Evolutionary conservation across 2,329 filamentous ascomycete species (phyloP), one percentile per base, ranked within the genome.

Genomic region (Cladosporium oxysporum): DNA sequence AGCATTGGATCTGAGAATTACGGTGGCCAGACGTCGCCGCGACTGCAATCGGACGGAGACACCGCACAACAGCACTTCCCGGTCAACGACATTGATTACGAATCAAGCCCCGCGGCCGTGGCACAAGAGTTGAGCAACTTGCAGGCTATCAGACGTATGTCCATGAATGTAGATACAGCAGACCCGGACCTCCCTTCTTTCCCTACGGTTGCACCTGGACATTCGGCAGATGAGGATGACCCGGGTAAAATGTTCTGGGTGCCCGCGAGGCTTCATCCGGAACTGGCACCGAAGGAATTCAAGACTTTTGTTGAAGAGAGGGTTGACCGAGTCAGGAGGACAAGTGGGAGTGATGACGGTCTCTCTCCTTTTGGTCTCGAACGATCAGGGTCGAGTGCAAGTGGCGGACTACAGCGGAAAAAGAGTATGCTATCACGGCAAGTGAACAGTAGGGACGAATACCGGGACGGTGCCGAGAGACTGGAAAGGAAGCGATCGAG

Each of bases 381-480:
- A 68, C 78, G 84, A 79, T 79, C 86, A 79, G 76, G 81, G 14
- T 87, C 84, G 4, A 63, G 16, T 12, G 31, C 61, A 14, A 74
- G 79, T 5, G 85, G 85, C 16, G 86, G 86, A 18, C 77, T 98
- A 69, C 85, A 89, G 71, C 87, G 95, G 72, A 97, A 96, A 79
- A 97, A 95, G 79, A 98, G 94, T 0, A 97, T 96, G 91, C 83
- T 99, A 5, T 98, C 94, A 6, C 87, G 90, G 66, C 93, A 98
- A 76, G 91, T 99, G 66, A 91, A 97, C 71, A 91, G 87, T 69
- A 87, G 88, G 21, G 84, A 87, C 44, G 88, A 87, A 47, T 96
- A 95, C 76, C 84, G 90, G 68, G 93, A 97, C 80, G 93, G 92
- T 23, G 91, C 92, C 18, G 93, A 96, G 67, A 85, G 88, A 68